Evolutionary conservation across 1,284 basidiomycete species (phyloP).

Genomic region (Sanguinoderma infundibulare): DNA sequence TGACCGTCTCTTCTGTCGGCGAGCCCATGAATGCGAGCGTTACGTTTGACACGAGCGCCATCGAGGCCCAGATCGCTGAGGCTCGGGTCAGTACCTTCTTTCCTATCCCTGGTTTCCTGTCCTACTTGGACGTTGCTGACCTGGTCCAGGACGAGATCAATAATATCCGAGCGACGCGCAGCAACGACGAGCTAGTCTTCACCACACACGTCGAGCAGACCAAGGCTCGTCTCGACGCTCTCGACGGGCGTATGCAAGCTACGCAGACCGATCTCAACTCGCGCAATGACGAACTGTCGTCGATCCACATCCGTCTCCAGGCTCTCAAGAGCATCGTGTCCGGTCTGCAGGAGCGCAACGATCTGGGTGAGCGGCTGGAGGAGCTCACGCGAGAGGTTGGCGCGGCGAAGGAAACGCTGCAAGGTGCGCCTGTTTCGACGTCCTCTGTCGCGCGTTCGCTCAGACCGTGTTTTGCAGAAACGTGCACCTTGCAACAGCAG

Average conservation of each 20-base stretch:
- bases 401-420: conserved; percentile 22
- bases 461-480: conserved; percentile 29
- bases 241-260: conserved; percentile 29
- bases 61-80: conserved; percentile 18
- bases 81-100: conserved; percentile 17
- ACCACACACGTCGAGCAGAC: conserved; percentile 27
- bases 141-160: conserved; percentile 27
- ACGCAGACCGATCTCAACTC: conserved; percentile 20
- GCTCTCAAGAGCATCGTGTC: conserved; percentile 21
- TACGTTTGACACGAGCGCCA: not conserved
- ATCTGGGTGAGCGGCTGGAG: conserved; percentile 13
- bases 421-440: conserved; percentile 15
- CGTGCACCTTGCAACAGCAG: conserved; percentile 38
- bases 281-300: conserved; percentile 14
- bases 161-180: conserved; percentile 27
- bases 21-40: not conserved
- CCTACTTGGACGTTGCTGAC: not conserved
- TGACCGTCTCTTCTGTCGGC: not conserved
- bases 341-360: conserved; percentile 16
- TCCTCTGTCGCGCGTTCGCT: not conserved
- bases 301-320: conserved; percentile 22
- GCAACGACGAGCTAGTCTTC: conserved; percentile 30
- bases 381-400: conserved; percentile 14
- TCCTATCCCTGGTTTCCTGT: not conserved
- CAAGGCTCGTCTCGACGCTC: conserved; percentile 29